Evolutionary conservation across 2,329 filamentous ascomycete genomes (phyloP), one percentile per base, ranked within the genome.

Genomic region (Sclerotinia trifoliorum): DNA sequence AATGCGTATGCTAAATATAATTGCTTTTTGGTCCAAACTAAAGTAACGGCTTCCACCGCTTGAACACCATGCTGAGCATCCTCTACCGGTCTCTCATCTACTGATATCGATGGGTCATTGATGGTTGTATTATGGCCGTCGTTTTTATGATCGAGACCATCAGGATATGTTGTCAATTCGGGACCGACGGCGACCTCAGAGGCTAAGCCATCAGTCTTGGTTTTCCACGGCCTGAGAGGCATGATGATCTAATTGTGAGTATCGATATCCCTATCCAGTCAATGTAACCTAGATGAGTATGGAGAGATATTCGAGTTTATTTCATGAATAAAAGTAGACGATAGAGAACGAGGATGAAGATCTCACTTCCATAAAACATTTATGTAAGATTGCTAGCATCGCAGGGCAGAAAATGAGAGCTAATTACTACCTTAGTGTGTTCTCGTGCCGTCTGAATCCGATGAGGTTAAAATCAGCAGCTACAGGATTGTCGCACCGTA

Each of bases 21-120:
- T 39, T 74, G 71, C 2, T 69, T 71, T 62, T 70, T 74, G 5
- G 74, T 73, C 74, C 73, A 75, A 13, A 71, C 68, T 51, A 75
- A 62, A 17, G 75, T 74, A 2, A 76, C 70, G 24, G 74, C 74
- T 64, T 74, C 73, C 13, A 73, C 70, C 17, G 72, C 73, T 67
- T 72, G 72, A 39, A 75, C 71, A 55, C 73, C 73, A 46, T 60
- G 68, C 44, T 76, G 73, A 4, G 67, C 71, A 67, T 71, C 66
- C 10, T 69, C 60, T 48, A 52, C 69, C 11, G 72, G 72, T 26
- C 57, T 55, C 17, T 71, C 68, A 2, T 51, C 48, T 0, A 49
- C 32, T 6, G 46, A 51, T 17, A 15, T 26, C 17, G n/a, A 19
- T n/a, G 26, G 29, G 19, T 24, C 55, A 42, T 61, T 32, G 24